Conservation (phyloP, 345 rosid genomes). For the Lenwebbia sp. region DNA sequence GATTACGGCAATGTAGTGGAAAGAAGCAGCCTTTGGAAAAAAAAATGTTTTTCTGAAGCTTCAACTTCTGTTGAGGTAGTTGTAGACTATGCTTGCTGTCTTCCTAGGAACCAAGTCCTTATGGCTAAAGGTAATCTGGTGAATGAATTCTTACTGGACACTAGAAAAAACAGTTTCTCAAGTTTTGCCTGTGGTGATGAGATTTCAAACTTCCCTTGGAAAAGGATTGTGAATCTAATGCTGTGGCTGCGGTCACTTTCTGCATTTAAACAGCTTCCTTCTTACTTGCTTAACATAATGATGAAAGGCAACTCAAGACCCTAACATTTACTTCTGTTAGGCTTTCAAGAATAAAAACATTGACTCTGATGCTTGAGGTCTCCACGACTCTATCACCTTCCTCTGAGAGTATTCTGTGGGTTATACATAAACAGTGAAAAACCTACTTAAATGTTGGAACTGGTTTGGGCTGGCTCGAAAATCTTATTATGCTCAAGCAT, state of each 20-base stretch:
- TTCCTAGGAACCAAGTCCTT: neutral
- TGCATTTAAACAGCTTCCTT: neutral
- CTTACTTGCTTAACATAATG: neutral
- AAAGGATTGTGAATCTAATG: neutral
- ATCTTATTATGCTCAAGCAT: neutral
- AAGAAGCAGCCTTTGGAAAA: neutral
- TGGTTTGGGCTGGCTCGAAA: neutral
- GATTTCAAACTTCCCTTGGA: neutral
- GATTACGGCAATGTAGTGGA: neutral
- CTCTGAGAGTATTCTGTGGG: neutral
- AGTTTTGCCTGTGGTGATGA: neutral
- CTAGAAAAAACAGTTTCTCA: neutral
- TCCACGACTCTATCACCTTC: neutral
- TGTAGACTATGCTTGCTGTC: neutral
- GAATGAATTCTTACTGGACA: neutral
- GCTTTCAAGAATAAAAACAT: neutral
- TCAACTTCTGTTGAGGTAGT: neutral
- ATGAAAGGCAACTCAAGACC: neutral
- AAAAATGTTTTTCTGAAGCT: neutral
- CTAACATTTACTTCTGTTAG: neutral
- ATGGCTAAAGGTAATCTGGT: neutral
- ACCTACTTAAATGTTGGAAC: neutral
- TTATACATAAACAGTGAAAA: neutral
- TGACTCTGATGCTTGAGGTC: neutral
- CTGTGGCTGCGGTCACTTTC: neutral